A percentile compares a stretch with the other conserved stretches of the same genome.
These are phyloP conservation scores for Chlorella sp. DNA, from an alignment of 139 green algal genomes.

Conservation along the genomic window DNA sequence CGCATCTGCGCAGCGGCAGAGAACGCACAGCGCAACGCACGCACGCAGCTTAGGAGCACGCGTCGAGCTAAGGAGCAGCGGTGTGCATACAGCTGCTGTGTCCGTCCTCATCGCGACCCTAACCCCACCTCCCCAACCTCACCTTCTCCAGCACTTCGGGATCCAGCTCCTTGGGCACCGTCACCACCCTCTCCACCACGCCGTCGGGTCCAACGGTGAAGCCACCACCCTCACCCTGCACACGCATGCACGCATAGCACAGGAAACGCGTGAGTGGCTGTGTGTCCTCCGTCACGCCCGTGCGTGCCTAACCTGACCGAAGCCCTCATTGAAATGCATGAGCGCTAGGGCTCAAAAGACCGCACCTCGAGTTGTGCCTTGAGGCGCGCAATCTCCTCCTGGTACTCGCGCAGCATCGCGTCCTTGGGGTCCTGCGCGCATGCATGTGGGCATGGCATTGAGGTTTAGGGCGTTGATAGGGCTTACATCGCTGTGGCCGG, in stretches of 20 bases:
- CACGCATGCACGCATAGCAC: background rate
- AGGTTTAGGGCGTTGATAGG: no score
- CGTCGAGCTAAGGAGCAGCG: background rate
- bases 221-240: slow-evolving; percentile 8
- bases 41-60: background rate
- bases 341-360: no score
- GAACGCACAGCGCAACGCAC: background rate
- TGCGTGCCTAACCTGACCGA: no score
- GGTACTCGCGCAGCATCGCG: slow-evolving; percentile 87
- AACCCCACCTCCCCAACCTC: slow-evolving; percentile 2
- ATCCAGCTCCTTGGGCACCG: slow-evolving; percentile 39
- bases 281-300: no score
- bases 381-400: slow-evolving; percentile 80
- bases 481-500: no score
- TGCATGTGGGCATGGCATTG: no score
- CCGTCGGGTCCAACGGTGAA: slow-evolving; percentile 17
- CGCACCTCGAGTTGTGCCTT: slow-evolving; percentile 55
- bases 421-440: slow-evolving; percentile 87
- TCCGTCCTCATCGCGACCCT: background rate
- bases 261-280: no score
- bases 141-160: slow-evolving; percentile 42
- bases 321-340: no score
- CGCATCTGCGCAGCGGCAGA: slow-evolving; percentile 24
- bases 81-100: background rate
- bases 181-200: slow-evolving; percentile 39